phyloP scores from a whole-genome alignment of 1,284 basidiomycete species.

The Marasmius sp. region DNA sequence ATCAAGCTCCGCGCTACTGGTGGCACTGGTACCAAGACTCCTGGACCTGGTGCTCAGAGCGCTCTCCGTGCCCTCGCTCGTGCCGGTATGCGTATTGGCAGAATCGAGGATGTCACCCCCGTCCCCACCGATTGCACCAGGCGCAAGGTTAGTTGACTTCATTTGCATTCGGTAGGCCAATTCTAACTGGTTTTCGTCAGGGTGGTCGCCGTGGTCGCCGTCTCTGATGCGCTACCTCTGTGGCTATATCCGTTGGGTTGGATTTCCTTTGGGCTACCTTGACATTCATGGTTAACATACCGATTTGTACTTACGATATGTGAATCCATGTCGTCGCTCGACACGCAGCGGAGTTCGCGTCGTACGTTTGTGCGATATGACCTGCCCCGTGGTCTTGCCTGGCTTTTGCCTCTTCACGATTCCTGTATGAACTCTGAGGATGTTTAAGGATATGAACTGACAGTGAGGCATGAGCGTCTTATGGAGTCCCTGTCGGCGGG shows the following conservation, averaged over 20 bases:
- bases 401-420: no score
- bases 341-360: no score
- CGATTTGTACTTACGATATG: not conserved
- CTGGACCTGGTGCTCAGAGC: constrained; percentile 97
- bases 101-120: constrained; percentile 97
- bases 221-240: constrained; percentile 54
- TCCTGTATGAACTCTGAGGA: no score
- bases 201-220: constrained; percentile 99
- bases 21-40: constrained; percentile 98
- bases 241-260: no score
- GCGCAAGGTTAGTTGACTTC: constrained; percentile 70
- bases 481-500: no score
- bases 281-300: not conserved
- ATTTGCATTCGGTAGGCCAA: not conserved
- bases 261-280: no score
- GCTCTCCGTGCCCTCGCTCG: constrained; percentile 98
- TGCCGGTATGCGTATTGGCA: constrained; percentile 97
- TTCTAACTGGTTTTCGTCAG: constrained; percentile 29
- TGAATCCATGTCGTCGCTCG: not conserved
- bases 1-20: constrained; percentile 30
- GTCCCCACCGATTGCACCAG: constrained; percentile 97
- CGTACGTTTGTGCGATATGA: no score
- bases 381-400: no score
- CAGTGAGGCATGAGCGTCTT: no score
- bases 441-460: no score